Conservation (phyloP, 139 green algal species). For the Zygnema circumcarinatum region DNA sequence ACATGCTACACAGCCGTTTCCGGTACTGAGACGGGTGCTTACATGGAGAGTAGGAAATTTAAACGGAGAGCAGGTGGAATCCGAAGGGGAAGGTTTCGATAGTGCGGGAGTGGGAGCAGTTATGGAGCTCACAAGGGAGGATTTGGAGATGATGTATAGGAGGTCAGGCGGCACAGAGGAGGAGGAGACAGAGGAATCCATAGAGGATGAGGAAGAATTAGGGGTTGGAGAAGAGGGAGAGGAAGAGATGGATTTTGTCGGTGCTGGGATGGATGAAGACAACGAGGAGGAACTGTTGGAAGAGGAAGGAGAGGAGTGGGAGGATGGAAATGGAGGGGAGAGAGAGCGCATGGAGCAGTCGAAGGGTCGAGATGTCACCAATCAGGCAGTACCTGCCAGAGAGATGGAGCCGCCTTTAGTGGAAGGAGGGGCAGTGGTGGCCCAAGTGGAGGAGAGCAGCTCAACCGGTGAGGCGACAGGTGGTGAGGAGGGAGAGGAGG, state of each 20-base stretch:
- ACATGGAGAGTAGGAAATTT: constrained; percentile 7
- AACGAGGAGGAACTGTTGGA: constrained; percentile 15
- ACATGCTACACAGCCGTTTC: neutral
- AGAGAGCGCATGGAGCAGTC: neutral
- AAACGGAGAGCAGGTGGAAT: neutral
- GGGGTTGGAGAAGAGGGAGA: constrained; percentile 19
- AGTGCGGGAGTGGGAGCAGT: neutral
- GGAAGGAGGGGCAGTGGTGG: too few relatives aligned
- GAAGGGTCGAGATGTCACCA: too few relatives aligned
- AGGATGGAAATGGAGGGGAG: neutral
- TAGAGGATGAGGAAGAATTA: constrained; percentile 32
- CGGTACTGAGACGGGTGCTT: constrained; percentile 14
- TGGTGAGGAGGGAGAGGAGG: neutral
- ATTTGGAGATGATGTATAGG: constrained; percentile 19
- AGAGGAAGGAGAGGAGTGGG: constrained; percentile 1
- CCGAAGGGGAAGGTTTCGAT: neutral
- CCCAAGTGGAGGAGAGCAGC: too few relatives aligned
- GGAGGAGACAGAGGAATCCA: neutral
- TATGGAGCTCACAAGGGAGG: neutral
- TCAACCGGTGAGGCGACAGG: neutral
- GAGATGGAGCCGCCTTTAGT: too few relatives aligned
- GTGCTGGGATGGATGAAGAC: constrained; percentile 16
- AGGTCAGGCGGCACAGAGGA: constrained; percentile 15
- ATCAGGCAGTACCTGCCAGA: too few relatives aligned
- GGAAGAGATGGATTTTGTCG: constrained; percentile 2